Percentiles rank a stretch among this genome's conserved stretches.
phyloP scores from a whole-genome alignment of 345 rosid species.

The Hevea brasiliensis region DNA sequence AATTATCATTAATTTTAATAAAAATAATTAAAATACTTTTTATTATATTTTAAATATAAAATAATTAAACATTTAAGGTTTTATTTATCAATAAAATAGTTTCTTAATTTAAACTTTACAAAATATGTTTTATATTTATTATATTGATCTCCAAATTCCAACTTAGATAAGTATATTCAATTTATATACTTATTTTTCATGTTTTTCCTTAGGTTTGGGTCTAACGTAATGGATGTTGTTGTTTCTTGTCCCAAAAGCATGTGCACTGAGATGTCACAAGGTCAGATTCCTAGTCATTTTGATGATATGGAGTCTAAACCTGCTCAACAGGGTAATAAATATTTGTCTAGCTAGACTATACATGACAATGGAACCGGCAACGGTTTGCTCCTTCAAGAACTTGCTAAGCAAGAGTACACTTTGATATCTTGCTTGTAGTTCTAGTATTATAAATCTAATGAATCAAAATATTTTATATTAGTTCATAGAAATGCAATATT shows the following conservation, averaged over 20 bases:
- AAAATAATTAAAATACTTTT: no score
- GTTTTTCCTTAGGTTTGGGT: conserved; percentile 69
- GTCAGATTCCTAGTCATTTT: conserved; percentile 41
- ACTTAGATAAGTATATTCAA: no score
- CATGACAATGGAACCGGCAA: conserved; percentile 99
- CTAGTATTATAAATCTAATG: conserved; percentile 33
- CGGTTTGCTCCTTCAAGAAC: conserved; percentile 93
- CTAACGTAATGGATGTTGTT: conserved; percentile 87
- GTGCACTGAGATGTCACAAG: conserved; percentile 62
- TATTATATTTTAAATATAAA: no score
- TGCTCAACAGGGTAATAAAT: conserved; percentile 52
- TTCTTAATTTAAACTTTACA: no score
- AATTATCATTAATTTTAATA: no score
- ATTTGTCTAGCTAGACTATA: conserved; percentile 76
- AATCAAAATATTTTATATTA: conserved; percentile 3
- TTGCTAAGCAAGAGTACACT: conserved; percentile 86
- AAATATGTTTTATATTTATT: no score
- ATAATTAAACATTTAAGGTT: no score
- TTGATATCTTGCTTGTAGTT: conserved; percentile 39
- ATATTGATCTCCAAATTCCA: no score
- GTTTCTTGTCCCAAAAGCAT: conserved; percentile 82
- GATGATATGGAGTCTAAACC: conserved; percentile 42
- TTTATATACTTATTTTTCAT: conserved; percentile 19
- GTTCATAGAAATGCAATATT: neutral
- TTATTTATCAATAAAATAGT: no score